A percentile compares a stretch with the other conserved stretches of the same genome.
These are phyloP conservation scores for Xylariaceae sp. DNA, from an alignment of 2,329 filamentous ascomycete species.

Conservation along the genomic window DNA sequence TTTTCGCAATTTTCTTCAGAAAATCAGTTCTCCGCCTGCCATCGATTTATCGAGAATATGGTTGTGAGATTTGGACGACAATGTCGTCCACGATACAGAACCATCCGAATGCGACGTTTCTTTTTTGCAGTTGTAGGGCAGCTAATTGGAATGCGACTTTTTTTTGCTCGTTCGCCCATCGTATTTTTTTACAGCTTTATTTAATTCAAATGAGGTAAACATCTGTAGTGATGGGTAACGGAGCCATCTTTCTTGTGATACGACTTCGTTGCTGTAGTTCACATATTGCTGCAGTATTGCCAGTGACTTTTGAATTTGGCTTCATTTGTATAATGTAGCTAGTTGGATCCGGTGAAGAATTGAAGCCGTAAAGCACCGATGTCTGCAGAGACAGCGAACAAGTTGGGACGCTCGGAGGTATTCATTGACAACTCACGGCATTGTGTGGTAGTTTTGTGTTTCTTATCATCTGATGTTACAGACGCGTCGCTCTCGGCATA, in stretches of 20 bases:
- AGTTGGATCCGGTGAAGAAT: no score
- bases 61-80: background rate
- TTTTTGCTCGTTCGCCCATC: background rate
- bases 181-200: background rate
- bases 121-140: background rate
- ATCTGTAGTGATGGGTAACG: background rate
- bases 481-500: no score
- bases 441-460: no score
- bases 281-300: background rate
- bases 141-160: background rate
- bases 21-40: background rate
- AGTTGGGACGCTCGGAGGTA: no score
- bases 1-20: background rate
- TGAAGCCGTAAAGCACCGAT: no score
- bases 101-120: background rate
- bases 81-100: background rate
- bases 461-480: no score
- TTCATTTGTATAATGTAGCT: no score
- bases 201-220: background rate
- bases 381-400: no score
- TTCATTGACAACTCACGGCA: no score
- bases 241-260: background rate
- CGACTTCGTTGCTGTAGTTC: background rate
- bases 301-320: no score
- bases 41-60: background rate